Base-by-base conservation (phyloP, 2,329 filamentous ascomycete genomes). In the Aspergillus fischeri region DNA sequence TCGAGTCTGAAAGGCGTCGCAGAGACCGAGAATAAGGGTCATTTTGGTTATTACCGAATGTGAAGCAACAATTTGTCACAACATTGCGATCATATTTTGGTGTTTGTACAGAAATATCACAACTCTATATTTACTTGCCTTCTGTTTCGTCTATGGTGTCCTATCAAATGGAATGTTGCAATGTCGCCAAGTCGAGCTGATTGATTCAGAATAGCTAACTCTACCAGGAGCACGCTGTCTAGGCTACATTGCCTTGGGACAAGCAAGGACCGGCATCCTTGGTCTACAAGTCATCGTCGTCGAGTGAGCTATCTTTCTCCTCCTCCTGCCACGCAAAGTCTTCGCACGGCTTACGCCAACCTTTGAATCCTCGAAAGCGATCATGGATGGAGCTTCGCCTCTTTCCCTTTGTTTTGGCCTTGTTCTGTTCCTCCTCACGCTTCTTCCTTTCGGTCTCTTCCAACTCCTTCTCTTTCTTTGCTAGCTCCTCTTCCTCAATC, bases 1-100 rank as follows among this genome's bases (percentile, higher is more conserved):
- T 75, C 59, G 73, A 75, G 57, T 70, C 69, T 29, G 74, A 75
- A 42, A 64, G 72, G 44, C 65, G 68, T 25, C 67, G 62, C 25
- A 61, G 57, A 51, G 63, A 67, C 14, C 53, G 49, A 41, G 17
- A 47, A 17, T 47, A 25, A 5, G 27, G 10, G 44, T 11, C 11
- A 17, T 47, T 6, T 47, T 14, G 21, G 11, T 17, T 27, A 21
- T 24, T 10, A 38, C 14, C 32, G 17, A 6, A 38, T 38, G 14
- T 17, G 32, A 35, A 38, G 14, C 32, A 38, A 38, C 14, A 38
- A 38, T 38, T 38, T 38, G 32, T 35, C 5, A 38, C 14, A 38
- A 17, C 5, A 17, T 38, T 38, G 32, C 17, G 2, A 38, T 38
- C 32, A 7, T 38, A 38, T 38, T 38, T 38, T 38, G 32, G 32